Evolutionary conservation across 108 stramenopile species (phyloP), one percentile per base, ranked within the genome.

Genomic region (Tribonema minus): DNA sequence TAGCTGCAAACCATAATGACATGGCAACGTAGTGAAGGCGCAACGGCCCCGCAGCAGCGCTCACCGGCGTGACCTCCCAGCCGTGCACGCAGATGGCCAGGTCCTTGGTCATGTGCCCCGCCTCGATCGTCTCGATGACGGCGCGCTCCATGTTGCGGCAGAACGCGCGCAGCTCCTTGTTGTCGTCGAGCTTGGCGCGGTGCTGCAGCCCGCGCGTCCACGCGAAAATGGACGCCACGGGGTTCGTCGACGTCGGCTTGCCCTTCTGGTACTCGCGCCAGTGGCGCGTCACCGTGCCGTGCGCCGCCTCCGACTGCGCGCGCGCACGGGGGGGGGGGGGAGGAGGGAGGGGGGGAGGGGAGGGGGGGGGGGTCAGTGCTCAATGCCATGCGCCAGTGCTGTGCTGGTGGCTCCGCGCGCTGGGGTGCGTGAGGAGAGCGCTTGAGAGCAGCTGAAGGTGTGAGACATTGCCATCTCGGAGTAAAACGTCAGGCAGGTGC

Each of bases 211-310:
- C 84, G n/a, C 84, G 82, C 12, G 84, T 84, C 84, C 84, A 85
- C 29, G 84, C 84, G 58, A 84, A 85, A 35, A 85, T 85, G 70
- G 70, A 72, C 23, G 84, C 84, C 66, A 85, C 80, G 35, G 84
- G 82, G 80, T 85, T 85, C 37, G 84, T 85, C 23, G 72, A 75
- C 30, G 84, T 85, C 63, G 71, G 70, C 23, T 84, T 80, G 29
- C 84, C 84, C 78, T 85, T 85, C 76, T 85, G 84, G 79, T 84
- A 84, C 83, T 80, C 83, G 30, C 84, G 82, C 80, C 83, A 85
- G 67, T 85, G 84, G 27, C 84, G 71, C 29, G 84, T 85, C 26
- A 85, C 84, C 3, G 84, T 85, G 37, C 84, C 84, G 71, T 85
- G 84, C 9, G 84, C 84, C 6, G 84, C 84, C 80, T 85, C 84